Evolutionary conservation across 2,329 filamentous ascomycete genomes (phyloP), one percentile per base, ranked within the genome.

Genomic region (Ophiostoma perfectum): DNA sequence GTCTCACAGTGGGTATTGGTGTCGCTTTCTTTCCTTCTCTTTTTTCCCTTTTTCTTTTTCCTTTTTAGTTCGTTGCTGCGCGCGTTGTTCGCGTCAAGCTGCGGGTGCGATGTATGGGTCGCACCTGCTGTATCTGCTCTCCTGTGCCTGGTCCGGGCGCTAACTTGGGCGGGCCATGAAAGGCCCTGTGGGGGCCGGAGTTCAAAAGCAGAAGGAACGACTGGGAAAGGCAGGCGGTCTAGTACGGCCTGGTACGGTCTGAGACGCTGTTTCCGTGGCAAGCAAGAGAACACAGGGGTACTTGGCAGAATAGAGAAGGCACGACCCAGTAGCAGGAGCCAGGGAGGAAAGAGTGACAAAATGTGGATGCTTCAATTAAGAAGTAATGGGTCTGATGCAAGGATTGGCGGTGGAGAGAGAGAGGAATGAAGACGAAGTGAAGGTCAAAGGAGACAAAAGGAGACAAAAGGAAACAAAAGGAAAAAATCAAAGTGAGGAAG

Each of bases 21-120:
- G 60, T 41, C 60, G 14, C 38, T 63, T 42, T 16, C 38, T 58
- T 9, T 12, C 27, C 52, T 27, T 38, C 8, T 38, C 42, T 58
- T 52, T 44, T 4, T 14, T 27, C 38, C 39, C 39, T 52, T 62
- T 65, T 38, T 16, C 38, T 68, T 63, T 68, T 65, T 18, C 65
- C 27, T 27, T n/a, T 55, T 55, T 55, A n/a, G 18, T 27, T 55
- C 55, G 65, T 64, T 67, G 60, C 67, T 66, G 70, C 71, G 71
- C 70, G 71, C 68, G 67, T 66, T 49, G 68, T 67, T 70, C 71
- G 71, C 71, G 71, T 72, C 71, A 66, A 45, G 39, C 39, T 39
- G 11, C 36, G 36, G 60, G 16, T 4, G 16, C 60, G 39, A 39
- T 63, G 60, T 16, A 62, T 62, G 58, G 58, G 60, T 42, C 62